Conservation (phyloP, 352 stramenopile species). For the Pythium insidiosum region DNA sequence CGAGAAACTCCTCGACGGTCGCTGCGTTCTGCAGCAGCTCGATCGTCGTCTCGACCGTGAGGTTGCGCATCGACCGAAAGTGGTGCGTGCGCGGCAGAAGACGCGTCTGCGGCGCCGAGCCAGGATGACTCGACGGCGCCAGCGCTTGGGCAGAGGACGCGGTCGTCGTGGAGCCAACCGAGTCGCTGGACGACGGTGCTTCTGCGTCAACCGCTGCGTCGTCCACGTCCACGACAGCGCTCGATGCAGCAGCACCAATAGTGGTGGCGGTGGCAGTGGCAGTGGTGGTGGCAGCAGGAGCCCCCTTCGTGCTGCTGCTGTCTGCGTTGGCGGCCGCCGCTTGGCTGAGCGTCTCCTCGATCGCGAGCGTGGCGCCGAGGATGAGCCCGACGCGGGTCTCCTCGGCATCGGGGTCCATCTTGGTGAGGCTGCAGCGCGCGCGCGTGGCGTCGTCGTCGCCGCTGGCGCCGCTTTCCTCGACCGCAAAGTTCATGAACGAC, state of each 20-base stretch:
- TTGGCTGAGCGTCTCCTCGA: conserved; percentile 46
- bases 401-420: conserved; percentile 47
- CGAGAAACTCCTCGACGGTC: conserved; percentile 24
- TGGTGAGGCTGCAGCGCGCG: conserved; percentile 24
- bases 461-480: conserved; percentile 15
- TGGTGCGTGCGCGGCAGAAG: conserved; percentile 30
- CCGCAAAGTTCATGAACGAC: conserved; percentile 75
- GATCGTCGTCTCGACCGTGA: conserved; percentile 57
- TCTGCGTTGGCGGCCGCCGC: too few relatives aligned
- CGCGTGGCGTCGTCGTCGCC: conserved; percentile 20
- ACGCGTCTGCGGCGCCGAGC: not conserved
- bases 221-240: too few relatives aligned
- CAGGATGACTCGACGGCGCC: too few relatives aligned
- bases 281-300: not conserved
- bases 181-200: not conserved
- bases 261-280: not conserved
- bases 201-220: too few relatives aligned
- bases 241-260: too few relatives aligned
- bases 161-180: not conserved
- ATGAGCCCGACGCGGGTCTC: conserved; percentile 76
- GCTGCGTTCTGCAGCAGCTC: conserved; percentile 43
- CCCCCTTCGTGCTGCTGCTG: conserved; percentile 9
- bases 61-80: conserved; percentile 42
- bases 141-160: not conserved
- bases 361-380: conserved; percentile 70